Base-by-base conservation (phyloP, 139 green algal genomes). In the Chlorella sp. region DNA sequence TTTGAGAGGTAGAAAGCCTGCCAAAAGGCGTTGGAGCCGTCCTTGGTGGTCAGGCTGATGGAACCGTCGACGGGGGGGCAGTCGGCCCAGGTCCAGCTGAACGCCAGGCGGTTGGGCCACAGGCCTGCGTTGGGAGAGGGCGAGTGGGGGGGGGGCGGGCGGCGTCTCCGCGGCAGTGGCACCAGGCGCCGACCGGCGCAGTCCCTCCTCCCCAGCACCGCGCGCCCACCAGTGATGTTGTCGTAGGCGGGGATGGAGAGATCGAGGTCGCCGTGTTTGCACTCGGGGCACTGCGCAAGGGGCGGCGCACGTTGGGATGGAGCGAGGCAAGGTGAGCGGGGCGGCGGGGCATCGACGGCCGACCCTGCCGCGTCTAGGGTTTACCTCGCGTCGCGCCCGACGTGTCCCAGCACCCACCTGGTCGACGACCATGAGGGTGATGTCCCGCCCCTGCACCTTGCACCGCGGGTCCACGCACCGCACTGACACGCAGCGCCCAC, bases 1-100 rank as follows among this genome's bases (percentile, higher is more conserved):
- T 74, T 74, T 29, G 63, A 74, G 29, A 80, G 45, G 63, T 75
- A 64, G 31, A 80, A 74, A 15, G 74, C 74, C 41, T 70, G 61
- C 63, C 63, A 80, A 17, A n/a, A 74, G 31, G 9, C 25, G 63
- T 80, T 80, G 27, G 9, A 9, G 35, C 74, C 74, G 33, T 74
- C 43, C 45, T 80, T 80, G 29, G 61, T 43, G 31, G 27, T 59
- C 25, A 64, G 21, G 21, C 40, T 33, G 68, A 75, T 75, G 53
- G 42, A 40, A 36, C 55, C 68, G 55, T 35, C 15, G 55, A 75
- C 63, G 43, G 53, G 41, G 40, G 43, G 8, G 68, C 68, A 75
- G 53, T 55, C 43, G 8, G 42, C 46, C 14, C 17, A 75, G 15
- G 51, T 4, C 55, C 62, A 35, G 42, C 51, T 21, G 42, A 14